phyloP scores from a whole-genome alignment of 1,284 basidiomycete species.

The Rhodotorula sp. region DNA sequence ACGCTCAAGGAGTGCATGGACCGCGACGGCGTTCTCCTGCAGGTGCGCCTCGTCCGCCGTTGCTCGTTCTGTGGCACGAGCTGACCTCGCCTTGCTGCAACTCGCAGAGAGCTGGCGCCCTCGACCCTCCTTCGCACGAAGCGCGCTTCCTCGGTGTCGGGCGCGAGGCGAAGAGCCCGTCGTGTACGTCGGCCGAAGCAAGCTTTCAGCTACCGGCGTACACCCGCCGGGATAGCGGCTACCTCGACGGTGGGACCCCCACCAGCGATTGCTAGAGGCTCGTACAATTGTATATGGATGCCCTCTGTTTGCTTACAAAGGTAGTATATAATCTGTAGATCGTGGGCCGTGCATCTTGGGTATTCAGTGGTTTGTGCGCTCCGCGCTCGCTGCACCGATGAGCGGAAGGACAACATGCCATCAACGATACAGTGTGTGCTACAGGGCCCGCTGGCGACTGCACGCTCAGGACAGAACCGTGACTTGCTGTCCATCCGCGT shows the following conservation, averaged over 20 bases:
- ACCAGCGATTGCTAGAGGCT: too few relatives aligned
- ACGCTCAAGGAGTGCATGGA: conserved; percentile 23
- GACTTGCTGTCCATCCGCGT: background rate
- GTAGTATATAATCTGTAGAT: too few relatives aligned
- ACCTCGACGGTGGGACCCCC: background rate
- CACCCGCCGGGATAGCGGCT: background rate
- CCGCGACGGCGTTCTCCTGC: conserved; percentile 25
- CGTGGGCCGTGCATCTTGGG: too few relatives aligned
- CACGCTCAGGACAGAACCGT: background rate
- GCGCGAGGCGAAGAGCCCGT: conserved; percentile 4
- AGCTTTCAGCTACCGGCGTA: too few relatives aligned
- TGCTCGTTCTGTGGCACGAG: background rate
- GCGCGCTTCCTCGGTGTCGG: conserved; percentile 8
- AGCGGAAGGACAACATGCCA: background rate
- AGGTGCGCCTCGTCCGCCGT: background rate
- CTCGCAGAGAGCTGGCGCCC: background rate
- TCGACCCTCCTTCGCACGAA: conserved; percentile 1
- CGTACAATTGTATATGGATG: too few relatives aligned
- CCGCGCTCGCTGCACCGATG: too few relatives aligned
- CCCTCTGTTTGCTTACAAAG: too few relatives aligned
- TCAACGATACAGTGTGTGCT: background rate
- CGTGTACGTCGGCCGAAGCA: background rate
- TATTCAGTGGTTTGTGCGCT: too few relatives aligned
- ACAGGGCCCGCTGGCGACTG: background rate
- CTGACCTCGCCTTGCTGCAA: background rate